Evolutionary conservation across 495 filamentous ascomycete genomes (phyloP).

Genomic region (Cenococcum geophilum): DNA sequence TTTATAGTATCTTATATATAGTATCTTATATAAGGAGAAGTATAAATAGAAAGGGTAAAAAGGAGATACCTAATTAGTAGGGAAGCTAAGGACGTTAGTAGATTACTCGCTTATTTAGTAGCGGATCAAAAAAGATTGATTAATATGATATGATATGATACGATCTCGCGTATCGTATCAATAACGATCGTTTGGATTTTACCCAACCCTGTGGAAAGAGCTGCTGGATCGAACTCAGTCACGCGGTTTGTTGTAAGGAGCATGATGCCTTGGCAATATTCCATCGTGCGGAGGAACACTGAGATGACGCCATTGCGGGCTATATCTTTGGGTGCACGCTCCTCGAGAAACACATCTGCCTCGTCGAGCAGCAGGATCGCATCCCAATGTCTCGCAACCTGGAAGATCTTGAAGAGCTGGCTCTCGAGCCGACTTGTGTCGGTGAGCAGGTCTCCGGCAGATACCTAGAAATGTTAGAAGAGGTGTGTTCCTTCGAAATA

Average conservation of each 20-base stretch:
- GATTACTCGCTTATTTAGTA: too few species aligned
- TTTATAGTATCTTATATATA: too few species aligned
- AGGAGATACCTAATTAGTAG: too few species aligned
- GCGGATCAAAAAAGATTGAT: too few species aligned
- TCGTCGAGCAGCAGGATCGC: slow-evolving; percentile 1
- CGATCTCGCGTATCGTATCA: too few species aligned
- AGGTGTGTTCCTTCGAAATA: too few species aligned
- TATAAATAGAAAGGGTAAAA: too few species aligned
- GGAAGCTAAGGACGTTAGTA: too few species aligned
- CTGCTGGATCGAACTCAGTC: background rate
- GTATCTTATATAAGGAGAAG: too few species aligned
- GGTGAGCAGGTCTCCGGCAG: background rate
- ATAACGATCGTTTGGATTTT: too few species aligned
- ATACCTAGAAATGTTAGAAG: background rate
- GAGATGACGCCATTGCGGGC: background rate
- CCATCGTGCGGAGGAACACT: background rate
- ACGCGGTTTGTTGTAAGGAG: slow-evolving; percentile 3
- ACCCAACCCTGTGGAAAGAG: too few species aligned
- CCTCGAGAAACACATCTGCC: background rate
- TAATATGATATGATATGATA: too few species aligned
- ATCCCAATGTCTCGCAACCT: background rate
- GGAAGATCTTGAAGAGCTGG: background rate
- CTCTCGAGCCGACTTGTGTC: background rate
- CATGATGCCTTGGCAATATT: background rate
- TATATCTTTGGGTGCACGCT: background rate